A percentile compares a stretch with the other conserved stretches of the same genome.
phyloP scores from a whole-genome alignment of 257 asterid genomes.

The Anisodus acutangulus region DNA sequence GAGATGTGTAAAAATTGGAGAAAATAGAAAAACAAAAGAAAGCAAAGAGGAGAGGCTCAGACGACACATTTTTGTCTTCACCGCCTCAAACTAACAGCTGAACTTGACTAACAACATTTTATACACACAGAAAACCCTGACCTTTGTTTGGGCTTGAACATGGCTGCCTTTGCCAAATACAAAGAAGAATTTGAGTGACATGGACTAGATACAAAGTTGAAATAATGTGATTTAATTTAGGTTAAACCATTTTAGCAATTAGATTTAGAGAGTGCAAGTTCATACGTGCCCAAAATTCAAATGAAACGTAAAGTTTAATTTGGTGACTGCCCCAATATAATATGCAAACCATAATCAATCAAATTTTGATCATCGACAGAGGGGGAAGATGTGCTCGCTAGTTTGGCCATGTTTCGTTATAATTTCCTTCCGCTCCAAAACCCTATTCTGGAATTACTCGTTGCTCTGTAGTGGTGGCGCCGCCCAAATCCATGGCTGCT shows the following conservation, averaged over 20 bases:
- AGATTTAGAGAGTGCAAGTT: too few species aligned
- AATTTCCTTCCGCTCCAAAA: neutral
- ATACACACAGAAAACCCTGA: neutral
- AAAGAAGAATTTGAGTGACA: too few species aligned
- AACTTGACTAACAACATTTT: neutral
- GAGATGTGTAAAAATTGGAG: neutral
- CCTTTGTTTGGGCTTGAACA: neutral
- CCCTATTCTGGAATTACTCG: neutral
- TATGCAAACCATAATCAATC: too few species aligned
- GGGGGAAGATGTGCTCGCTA: too few species aligned
- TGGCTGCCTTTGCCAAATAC: neutral
- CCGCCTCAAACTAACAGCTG: neutral
- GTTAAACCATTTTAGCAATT: too few species aligned
- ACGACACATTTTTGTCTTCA: constrained; percentile 28
- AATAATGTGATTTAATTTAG: too few species aligned
- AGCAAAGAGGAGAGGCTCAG: neutral
- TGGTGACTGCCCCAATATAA: too few species aligned
- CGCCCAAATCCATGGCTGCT: constrained; percentile 31
- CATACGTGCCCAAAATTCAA: too few species aligned
- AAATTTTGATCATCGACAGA: too few species aligned
- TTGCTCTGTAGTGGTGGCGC: constrained; percentile 1
- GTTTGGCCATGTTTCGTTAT: too few species aligned
- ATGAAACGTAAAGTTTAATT: too few species aligned
- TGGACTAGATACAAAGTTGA: neutral
- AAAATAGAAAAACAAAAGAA: neutral